A percentile compares a stretch with the other conserved stretches of the same genome.
Conservation (phyloP, 148 eudicot species). For the Nepenthes mirabilis region DNA sequence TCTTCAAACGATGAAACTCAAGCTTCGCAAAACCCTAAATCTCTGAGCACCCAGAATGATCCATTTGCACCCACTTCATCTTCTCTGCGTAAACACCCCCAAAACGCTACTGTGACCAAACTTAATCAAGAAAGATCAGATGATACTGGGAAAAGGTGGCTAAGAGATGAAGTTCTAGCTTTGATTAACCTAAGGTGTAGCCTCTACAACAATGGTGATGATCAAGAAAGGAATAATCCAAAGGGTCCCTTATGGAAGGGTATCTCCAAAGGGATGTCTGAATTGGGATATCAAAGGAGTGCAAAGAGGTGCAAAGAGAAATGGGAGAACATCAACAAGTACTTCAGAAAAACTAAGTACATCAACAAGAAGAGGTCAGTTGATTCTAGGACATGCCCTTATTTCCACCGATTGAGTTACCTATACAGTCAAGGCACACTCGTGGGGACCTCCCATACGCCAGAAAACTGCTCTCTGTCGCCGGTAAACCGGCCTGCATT, state of each 20-base stretch:
- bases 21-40: conserved; percentile 27
- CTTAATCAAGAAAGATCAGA: conserved; percentile 10
- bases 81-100: background rate
- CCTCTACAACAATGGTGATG: conserved; percentile 14
- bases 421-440: conserved; percentile 46
- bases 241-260: conserved; percentile 83
- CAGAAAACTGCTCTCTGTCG: background rate
- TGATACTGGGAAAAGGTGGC: conserved; percentile 74
- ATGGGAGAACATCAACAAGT: conserved; percentile 98
- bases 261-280: conserved; percentile 65
- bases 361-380: conserved; percentile 71
- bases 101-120: background rate
- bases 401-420: conserved; percentile 59
- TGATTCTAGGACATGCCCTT: conserved; percentile 90
- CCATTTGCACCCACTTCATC: background rate
- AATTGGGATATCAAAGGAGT: conserved; percentile 67
- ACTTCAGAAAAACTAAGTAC: conserved; percentile 80
- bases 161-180: conserved; percentile 77
- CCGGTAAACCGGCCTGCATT: background rate
- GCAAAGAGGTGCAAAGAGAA: conserved; percentile 95
- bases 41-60: background rate
- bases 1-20: background rate
- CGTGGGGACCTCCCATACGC: background rate
- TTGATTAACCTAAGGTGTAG: conserved; percentile 70
- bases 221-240: conserved; percentile 6